Base-by-base conservation (phyloP, 768 basidiomycete species). In the Russula olivacea region DNA sequence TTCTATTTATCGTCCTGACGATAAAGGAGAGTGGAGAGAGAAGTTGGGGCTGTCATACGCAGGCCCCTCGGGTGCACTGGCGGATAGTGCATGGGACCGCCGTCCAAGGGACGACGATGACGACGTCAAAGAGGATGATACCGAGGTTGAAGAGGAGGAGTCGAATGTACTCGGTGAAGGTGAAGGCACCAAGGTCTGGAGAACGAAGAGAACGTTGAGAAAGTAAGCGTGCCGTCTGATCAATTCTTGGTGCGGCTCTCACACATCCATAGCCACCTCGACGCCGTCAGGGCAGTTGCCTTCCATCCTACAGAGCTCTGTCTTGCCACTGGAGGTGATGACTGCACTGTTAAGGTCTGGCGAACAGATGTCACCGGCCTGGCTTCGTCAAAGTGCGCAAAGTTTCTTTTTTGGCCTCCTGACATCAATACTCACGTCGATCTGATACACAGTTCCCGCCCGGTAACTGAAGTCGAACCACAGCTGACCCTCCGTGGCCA, bases 321-420 rank as follows among this genome's bases (percentile, higher is more conserved):
- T 69, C 76, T 98, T 58, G 94, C 90, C n/a, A 93, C 89, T 51
- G 97, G 89, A 25, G 92, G 94, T 32, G 96, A 98, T 72, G 97
- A 99, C 72, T 91, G 85, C 72, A 94, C 93, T 8, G 87, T 98
- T 59, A 99, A 99, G 74, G 83, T 98, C 57, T 99, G 97, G 97
- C 82, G 91, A 61, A 83, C 93, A 77, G 91, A 96, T 67, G 81
- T 88, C 17, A 77, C 84, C 45, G 80, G 83, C 68, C 77, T 94
- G 63, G 81, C 91, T 34, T 88, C 88, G 48, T 85, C 86, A 60
- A 81, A 82, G 92, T 94, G 76, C 72, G 91, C 84, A 48, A 57
- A 64, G 43, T 56, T 69, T 63, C 51, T 36, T 38, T 52, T 59
- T 62, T 38, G 57, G 41, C 3, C 7, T 10, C 55, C 55, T 19